phyloP scores from a whole-genome alignment of 208 protist species.

The Porcisia deanei region DNA sequence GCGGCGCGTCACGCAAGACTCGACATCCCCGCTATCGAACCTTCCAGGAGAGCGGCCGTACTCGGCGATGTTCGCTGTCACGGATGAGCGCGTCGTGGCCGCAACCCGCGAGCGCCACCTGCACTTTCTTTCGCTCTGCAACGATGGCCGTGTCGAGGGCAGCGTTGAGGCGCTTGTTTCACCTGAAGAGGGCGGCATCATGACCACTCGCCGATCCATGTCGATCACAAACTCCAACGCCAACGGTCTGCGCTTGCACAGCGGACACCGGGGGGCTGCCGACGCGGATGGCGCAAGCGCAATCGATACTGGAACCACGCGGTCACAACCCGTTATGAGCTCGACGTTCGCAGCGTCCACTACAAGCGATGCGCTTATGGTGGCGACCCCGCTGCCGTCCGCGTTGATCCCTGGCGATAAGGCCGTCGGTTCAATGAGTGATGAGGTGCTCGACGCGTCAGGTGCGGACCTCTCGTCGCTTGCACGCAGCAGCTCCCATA shows the following conservation, averaged over 20 bases:
- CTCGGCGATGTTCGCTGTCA: constrained; percentile 14
- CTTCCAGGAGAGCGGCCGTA: neutral
- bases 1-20: neutral
- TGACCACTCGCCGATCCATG: constrained; percentile 10
- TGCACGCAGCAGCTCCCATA: constrained; percentile 47
- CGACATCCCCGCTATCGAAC: neutral
- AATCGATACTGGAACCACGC: neutral
- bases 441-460: neutral
- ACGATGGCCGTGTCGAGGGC: constrained; percentile 65
- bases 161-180: constrained; percentile 50
- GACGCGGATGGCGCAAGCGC: neutral
- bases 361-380: constrained; percentile 4
- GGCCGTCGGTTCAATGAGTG: neutral
- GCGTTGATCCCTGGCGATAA: neutral
- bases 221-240: neutral
- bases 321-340: constrained; percentile 7
- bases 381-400: neutral
- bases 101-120: constrained; percentile 56
- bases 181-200: constrained; percentile 58
- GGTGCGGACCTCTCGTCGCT: constrained; percentile 13
- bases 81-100: constrained; percentile 14
- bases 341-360: constrained; percentile 22
- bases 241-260: constrained; percentile 1
- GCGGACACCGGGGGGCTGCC: neutral
- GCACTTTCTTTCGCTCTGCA: constrained; percentile 53